phyloP scores from a whole-genome alignment of 805 yeast genomes.

The Candida taoyuanica region DNA sequence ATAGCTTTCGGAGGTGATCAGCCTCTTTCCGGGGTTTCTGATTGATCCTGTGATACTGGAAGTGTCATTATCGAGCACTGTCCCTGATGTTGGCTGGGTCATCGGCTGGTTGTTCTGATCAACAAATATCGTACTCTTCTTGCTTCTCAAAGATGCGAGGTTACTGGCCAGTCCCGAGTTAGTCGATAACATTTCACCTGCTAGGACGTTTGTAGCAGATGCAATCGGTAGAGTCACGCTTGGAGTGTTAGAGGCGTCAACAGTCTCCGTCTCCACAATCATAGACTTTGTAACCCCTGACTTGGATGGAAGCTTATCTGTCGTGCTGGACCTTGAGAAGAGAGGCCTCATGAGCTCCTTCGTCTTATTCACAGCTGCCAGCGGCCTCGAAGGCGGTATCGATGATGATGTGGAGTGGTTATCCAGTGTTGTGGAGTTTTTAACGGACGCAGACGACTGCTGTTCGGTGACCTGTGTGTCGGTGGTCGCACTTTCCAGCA shows the following conservation, averaged over 20 bases:
- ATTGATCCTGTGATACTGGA: slow-evolving; percentile 25
- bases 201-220: slow-evolving; percentile 11
- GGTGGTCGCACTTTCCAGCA: no score
- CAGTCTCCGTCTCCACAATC: slow-evolving; percentile 62
- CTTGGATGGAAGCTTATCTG: slow-evolving; percentile 18
- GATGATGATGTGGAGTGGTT: no score
- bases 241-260: slow-evolving; percentile 37
- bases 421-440: no score
- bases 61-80: slow-evolving; percentile 18
- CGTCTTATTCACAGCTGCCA: slow-evolving; percentile 12
- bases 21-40: slow-evolving; percentile 20
- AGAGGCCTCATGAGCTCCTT: slow-evolving; percentile 24
- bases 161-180: slow-evolving; percentile 27
- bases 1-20: slow-evolving; percentile 19
- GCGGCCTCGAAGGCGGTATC: no score
- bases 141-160: slow-evolving; percentile 30
- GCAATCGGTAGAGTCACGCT: slow-evolving; percentile 27
- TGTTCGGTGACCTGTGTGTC: no score
- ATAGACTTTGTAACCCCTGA: slow-evolving; percentile 29
- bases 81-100: slow-evolving; percentile 10
- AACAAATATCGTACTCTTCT: slow-evolving; percentile 31
- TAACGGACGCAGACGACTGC: no score
- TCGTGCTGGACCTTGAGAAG: slow-evolving; percentile 24
- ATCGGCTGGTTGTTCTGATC: slow-evolving; percentile 12
- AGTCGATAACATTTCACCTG: slow-evolving; percentile 17